phyloP scores from a whole-genome alignment of 2,329 filamentous ascomycete genomes.

The Fusarium circinatum region DNA sequence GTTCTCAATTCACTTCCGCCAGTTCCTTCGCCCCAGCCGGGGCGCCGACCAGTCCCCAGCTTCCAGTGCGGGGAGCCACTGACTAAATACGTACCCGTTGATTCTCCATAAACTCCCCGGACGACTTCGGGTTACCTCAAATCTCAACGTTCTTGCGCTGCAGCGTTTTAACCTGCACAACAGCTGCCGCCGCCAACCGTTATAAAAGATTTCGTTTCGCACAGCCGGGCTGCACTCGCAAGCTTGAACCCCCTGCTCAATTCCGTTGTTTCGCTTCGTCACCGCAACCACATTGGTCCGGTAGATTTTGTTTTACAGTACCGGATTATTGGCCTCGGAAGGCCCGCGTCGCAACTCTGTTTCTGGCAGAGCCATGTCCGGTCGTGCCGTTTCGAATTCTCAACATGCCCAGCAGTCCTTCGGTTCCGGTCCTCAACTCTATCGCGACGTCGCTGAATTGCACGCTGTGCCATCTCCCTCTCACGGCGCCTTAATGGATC shows the following conservation, averaged over 20 bases:
- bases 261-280: conserved; percentile 1
- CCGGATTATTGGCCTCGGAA: conserved; percentile 29
- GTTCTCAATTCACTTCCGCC: conserved; percentile 21
- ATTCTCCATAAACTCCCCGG: conserved; percentile 38
- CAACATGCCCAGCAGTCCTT: conserved; percentile 47
- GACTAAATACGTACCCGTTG: conserved; percentile 39
- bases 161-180: conserved; percentile 24
- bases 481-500: conserved; percentile 53
- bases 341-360: conserved; percentile 27
- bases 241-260: background rate
- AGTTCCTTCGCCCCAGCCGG: conserved; percentile 31
- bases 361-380: conserved; percentile 45
- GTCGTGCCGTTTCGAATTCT: conserved; percentile 43
- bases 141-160: conserved; percentile 31
- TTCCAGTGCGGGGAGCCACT: conserved; percentile 44
- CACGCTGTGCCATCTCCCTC: conserved; percentile 35
- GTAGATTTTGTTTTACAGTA: conserved; percentile 22
- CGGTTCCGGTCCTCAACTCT: conserved; percentile 41
- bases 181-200: conserved; percentile 14
- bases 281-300: conserved; percentile 1
- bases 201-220: conserved; percentile 26
- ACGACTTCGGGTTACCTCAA: conserved; percentile 33
- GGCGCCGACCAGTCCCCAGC: conserved; percentile 36
- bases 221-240: conserved; percentile 9
- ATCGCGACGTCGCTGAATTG: conserved; percentile 38